phyloP scores from a whole-genome alignment of 306 rosid species.

The Trifolium dubium region DNA sequence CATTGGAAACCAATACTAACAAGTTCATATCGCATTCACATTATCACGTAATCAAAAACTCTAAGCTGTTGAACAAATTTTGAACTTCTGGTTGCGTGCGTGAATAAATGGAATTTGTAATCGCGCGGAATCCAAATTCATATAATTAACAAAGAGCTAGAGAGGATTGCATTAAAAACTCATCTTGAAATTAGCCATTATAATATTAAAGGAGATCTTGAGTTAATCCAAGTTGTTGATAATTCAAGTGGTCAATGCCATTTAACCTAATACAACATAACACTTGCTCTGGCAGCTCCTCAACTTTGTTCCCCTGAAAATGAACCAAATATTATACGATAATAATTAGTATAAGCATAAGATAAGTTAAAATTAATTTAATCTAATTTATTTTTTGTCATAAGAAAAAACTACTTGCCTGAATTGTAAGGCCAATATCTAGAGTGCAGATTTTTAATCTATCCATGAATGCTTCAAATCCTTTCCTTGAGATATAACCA shows the following conservation, averaged over 20 bases:
- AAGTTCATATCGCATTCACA: not conserved
- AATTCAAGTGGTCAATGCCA: slow-evolving; percentile 80
- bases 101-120: not conserved
- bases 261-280: slow-evolving; percentile 88
- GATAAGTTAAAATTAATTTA: slow-evolving; percentile 1
- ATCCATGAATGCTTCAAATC: slow-evolving; percentile 89
- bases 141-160: not conserved
- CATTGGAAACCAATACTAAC: not conserved
- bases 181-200: slow-evolving; percentile 42
- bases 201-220: slow-evolving; percentile 52
- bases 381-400: not conserved
- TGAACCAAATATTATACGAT: slow-evolving; percentile 16
- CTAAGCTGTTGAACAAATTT: not conserved
- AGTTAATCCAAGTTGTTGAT: slow-evolving; percentile 74
- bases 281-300: slow-evolving; percentile 94
- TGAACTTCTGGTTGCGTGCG: not conserved
- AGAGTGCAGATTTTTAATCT: slow-evolving; percentile 79
- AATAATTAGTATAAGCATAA: slow-evolving; percentile 12
- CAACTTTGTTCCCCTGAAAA: slow-evolving; percentile 84
- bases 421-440: slow-evolving; percentile 97
- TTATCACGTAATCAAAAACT: not conserved
- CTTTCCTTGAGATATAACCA: slow-evolving; percentile 93
- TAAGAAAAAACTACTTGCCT: slow-evolving; percentile 56
- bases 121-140: not conserved
- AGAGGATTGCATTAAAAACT: slow-evolving; percentile 9